These are phyloP conservation scores for Arabidopsis lyrata DNA, from an alignment of 441 rosid species.

Conservation along the genomic window DNA sequence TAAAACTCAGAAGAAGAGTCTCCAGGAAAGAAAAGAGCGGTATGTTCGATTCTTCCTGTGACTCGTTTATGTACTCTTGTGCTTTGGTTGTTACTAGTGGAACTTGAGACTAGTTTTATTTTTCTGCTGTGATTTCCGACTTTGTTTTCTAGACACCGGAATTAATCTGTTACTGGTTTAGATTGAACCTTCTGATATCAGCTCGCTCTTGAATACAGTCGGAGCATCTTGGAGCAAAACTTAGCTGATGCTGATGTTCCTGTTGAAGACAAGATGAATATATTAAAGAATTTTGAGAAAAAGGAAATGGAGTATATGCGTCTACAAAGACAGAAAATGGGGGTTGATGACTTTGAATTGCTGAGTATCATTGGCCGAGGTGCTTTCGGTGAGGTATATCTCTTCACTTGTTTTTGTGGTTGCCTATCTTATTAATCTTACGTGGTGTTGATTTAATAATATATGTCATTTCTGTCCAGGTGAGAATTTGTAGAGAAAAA, in stretches of 20 bases:
- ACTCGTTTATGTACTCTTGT: not conserved
- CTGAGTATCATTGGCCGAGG: conserved; percentile 58
- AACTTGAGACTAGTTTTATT: not conserved
- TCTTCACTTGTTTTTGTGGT: not conserved
- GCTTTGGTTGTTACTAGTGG: conserved; percentile 16
- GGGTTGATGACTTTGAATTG: conserved; percentile 58
- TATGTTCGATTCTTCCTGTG: conserved; percentile 26
- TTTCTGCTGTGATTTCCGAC: not conserved
- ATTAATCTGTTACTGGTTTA: conserved; percentile 11
- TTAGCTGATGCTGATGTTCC: conserved; percentile 57
- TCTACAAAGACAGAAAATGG: conserved; percentile 55
- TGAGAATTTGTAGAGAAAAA: conserved; percentile 55
- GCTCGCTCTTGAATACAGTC: conserved; percentile 43
- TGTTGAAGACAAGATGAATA: conserved; percentile 52
- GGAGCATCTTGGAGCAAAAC: conserved; percentile 51
- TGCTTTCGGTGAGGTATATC: conserved; percentile 55
- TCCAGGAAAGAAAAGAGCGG: conserved; percentile 61
- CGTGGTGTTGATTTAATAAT: not conserved
- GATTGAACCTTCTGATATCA: conserved; percentile 16
- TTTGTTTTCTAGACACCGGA: not conserved
- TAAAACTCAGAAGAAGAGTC: conserved; percentile 53
- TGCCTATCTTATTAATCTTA: conserved; percentile 17
- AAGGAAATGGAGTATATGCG: conserved; percentile 58
- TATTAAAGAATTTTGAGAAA: conserved; percentile 51
- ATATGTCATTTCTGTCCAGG: conserved; percentile 43